Conservation (phyloP, 768 basidiomycete species). For the Mycena vitilis region DNA sequence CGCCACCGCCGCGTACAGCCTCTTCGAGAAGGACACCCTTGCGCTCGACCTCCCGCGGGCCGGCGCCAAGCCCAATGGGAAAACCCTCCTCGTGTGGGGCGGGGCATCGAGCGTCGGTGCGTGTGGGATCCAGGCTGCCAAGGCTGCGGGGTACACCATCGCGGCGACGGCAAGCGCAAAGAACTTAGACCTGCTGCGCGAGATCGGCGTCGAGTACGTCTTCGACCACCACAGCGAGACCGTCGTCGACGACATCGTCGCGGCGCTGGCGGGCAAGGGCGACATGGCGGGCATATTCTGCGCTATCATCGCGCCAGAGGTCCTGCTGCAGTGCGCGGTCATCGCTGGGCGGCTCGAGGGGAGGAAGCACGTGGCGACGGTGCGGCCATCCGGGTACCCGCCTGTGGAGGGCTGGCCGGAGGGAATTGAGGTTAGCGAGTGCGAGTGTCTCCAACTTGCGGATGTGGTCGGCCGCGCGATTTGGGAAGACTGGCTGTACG, state of each 20-base stretch:
- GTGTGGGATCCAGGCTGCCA: constrained; percentile 1
- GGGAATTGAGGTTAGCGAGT: constrained; percentile 6
- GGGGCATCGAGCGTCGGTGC: constrained; percentile 1
- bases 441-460: background rate
- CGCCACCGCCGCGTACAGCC: background rate
- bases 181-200: constrained; percentile 8
- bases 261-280: constrained; percentile 13
- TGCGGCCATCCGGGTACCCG: background rate
- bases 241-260: constrained; percentile 17
- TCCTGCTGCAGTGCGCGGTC: background rate
- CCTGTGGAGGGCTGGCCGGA: constrained; percentile 15
- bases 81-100: constrained; percentile 12
- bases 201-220: constrained; percentile 15
- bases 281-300: background rate
- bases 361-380: constrained; percentile 6
- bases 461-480: constrained; percentile 8
- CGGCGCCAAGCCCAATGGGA: constrained; percentile 1
- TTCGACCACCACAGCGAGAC: constrained; percentile 9
- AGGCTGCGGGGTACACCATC: constrained; percentile 7
- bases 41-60: background rate
- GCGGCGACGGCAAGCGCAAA: constrained; percentile 3
- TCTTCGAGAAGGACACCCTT: background rate
- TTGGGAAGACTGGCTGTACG: constrained; percentile 3
- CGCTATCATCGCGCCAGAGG: background rate
- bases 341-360: background rate